These are phyloP conservation scores for Stenogyne calaminthoides DNA, from an alignment of 305 asterid species.

Conservation along the genomic window DNA sequence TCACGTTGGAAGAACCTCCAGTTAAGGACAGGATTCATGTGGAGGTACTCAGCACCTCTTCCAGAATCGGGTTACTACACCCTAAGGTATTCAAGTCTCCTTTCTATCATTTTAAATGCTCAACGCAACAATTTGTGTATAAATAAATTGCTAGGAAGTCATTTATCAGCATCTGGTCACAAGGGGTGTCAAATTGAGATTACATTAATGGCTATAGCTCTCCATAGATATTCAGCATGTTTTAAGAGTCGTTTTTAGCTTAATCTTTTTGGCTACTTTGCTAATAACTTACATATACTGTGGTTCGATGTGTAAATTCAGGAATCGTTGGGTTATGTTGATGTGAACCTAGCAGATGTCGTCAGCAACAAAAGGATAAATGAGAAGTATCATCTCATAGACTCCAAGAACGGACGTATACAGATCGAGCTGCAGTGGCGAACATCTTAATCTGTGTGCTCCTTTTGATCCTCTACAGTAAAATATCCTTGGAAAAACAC, in stretches of 20 bases:
- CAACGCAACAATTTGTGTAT: background rate
- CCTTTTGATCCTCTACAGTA: background rate
- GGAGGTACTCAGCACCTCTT: slow-evolving; percentile 82
- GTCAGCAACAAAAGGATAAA: slow-evolving; percentile 62
- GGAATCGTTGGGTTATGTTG: slow-evolving; percentile 67
- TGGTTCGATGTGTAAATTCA: slow-evolving; percentile 32
- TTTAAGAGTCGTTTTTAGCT: background rate
- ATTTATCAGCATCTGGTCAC: background rate
- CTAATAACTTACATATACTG: background rate
- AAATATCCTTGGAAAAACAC: background rate
- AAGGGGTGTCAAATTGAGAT: background rate
- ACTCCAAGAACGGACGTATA: slow-evolving; percentile 68
- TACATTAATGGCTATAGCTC: background rate
- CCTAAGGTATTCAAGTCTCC: slow-evolving; percentile 69
- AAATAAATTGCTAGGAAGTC: slow-evolving; percentile 11
- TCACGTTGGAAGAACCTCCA: slow-evolving; percentile 86
- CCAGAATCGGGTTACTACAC: slow-evolving; percentile 86
- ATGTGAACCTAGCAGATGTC: slow-evolving; percentile 63
- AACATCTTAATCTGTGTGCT: slow-evolving; percentile 38
- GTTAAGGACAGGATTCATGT: slow-evolving; percentile 71
- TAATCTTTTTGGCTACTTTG: background rate
- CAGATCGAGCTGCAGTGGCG: slow-evolving; percentile 75
- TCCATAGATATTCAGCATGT: background rate
- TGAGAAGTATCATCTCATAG: slow-evolving; percentile 69
- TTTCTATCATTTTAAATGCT: slow-evolving; percentile 4